Evolutionary conservation across 176 grass and related monocot genomes (phyloP), one percentile per base, ranked within the genome.

Genomic region (Coix lacrymajobi): DNA sequence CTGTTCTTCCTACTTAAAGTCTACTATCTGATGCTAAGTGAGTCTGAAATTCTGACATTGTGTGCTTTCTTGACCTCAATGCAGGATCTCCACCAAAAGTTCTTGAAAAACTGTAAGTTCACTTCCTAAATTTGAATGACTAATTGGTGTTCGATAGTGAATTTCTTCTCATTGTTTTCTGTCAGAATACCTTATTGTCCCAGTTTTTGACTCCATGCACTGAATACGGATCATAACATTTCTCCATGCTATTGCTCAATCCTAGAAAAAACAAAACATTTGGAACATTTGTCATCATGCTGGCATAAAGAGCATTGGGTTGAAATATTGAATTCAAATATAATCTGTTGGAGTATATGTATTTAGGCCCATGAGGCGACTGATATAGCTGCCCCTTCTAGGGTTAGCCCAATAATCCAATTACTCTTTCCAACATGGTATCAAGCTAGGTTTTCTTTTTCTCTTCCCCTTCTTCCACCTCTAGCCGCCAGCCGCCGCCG

Each of bases 71-170:
- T 87, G 44, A 77, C 71, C 66, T 77, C 83, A 41, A 36, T 86
- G 81, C 86, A 98, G 96, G 96, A 98, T 78, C 73, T 95, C 36
- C 79, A 95, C 34, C 96, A 95, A 78, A 93, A 94, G 68, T 87
- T 92, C 32, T 61, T 71, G 34, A 91, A 79, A 85, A 89, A 71
- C 58, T 82, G 96, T 98, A 85, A 86, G 92, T 89, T 75, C 19
- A 68, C 33, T 76, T 86, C 69, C 43, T 65, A 81, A 70, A 77
- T 66, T 76, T 66, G 65, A 77, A 63, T 75, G 34, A 51, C 0
- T 34, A 40, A 62, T 87, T 48, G 29, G 29, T 74, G 45, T 54
- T 77, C 24, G 4, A 22, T 70, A 43, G 1, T 52, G 31, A 32
- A 71, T 22, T 71, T 64, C 5, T 62, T n/a, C 33, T 40, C 33